Evolutionary conservation across 345 rosid genomes (phyloP), one percentile per base, ranked within the genome.

Genomic region (Stellera chamaejasme): DNA sequence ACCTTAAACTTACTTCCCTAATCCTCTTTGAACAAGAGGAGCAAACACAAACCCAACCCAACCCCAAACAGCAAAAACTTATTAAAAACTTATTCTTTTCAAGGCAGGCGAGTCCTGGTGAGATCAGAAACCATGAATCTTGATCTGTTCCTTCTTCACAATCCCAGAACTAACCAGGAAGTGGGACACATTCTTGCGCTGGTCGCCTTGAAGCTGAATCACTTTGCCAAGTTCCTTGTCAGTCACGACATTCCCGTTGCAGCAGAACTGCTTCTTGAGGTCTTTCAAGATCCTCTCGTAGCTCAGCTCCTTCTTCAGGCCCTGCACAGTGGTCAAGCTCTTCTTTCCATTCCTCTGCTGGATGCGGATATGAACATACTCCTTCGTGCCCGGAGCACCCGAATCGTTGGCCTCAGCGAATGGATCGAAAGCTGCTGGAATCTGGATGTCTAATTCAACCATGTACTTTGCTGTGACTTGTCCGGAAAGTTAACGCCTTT

Each of bases 181-280:
- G 0, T 81, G 77, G 16, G 83, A 72, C 1, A 81, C 91, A 25
- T 92, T 92, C 79, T 78, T 81, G 65, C 96, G 72, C 71, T 89
- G 98, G 69, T 92, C 96, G 41, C 96, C 96, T 54, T 92, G 98
- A n/a, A 92, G 93, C 60, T 91, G 98, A 50, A 91, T 85, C 60
- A 92, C 79, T 74, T 92, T 89, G 15, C 98, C 97, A 0, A 88
- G 77, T 43, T 73, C 88, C 52, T 82, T 87, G 79, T 88, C 93
- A 43, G 84, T 81, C 50, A 92, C 95, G 15, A 92, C 95, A 62
- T 83, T 86, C 12, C 95, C 95, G 60, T 88, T 88, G 67, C 97
- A 90, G 52, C 97, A 87, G 58, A 90, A 87, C 25, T 83, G 87
- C 15, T 82, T 87, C 69, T 90, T 84, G 6, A 90, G 73, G 59